phyloP scores from a whole-genome alignment of 106 monocot genomes.

The Allium cepa region DNA sequence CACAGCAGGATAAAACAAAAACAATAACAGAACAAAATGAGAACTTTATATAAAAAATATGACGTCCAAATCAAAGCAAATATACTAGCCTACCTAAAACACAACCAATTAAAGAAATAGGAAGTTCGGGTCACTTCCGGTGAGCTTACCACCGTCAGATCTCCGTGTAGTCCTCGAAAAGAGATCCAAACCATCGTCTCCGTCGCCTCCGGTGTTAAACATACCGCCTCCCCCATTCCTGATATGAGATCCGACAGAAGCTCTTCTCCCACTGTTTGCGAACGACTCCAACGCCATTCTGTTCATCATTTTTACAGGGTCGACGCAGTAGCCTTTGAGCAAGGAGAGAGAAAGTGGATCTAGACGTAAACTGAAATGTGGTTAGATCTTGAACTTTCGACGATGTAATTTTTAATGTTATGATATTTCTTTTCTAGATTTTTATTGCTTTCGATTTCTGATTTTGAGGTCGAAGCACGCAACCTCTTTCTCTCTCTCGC shows the following conservation, averaged over 20 bases:
- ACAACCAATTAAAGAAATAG: background rate
- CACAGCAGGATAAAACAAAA: too few species aligned
- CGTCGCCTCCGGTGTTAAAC: background rate
- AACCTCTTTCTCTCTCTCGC: background rate
- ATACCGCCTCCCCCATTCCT: background rate
- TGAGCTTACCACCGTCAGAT: slow-evolving; percentile 12
- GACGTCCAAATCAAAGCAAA: background rate
- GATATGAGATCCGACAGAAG: slow-evolving; percentile 8
- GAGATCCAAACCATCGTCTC: slow-evolving; percentile 8
- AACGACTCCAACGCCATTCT: slow-evolving; percentile 3
- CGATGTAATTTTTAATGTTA: background rate
- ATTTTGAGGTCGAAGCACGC: background rate
- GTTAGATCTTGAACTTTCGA: background rate
- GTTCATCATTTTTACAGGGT: slow-evolving; percentile 2
- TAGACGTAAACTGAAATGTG: background rate
- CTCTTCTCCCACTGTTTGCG: slow-evolving; percentile 5
- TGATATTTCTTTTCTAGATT: background rate
- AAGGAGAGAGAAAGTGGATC: background rate
- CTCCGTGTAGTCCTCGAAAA: slow-evolving; percentile 5
- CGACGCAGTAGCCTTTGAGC: background rate
- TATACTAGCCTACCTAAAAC: background rate
- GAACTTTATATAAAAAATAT: background rate
- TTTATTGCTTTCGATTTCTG: background rate
- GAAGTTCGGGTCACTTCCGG: background rate
- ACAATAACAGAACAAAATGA: too few species aligned